Evolutionary conservation across 371 early-diverging fungal genomes (phyloP).

Genomic region (Mucor saturninus): DNA sequence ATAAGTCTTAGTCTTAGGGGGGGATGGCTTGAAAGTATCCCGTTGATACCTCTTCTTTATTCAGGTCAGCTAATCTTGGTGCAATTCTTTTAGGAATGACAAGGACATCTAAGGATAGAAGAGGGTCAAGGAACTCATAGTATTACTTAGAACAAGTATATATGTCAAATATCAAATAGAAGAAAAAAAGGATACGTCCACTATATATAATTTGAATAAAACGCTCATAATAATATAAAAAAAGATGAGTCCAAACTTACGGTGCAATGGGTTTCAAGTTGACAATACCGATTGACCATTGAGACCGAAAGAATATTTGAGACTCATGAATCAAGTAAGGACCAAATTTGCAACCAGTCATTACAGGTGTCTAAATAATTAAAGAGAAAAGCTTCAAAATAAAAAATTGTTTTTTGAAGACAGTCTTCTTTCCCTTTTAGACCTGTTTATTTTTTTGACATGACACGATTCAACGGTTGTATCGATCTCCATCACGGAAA

Average conservation of each 20-base stretch:
- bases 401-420: background rate
- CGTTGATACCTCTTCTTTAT: conserved; percentile 61
- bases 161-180: conserved; percentile 8
- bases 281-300: conserved; percentile 77
- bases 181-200: conserved; percentile 40
- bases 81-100: conserved; percentile 74
- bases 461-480: conserved; percentile 89
- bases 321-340: conserved; percentile 65
- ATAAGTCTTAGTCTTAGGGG: too few relatives aligned
- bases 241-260: conserved; percentile 32
- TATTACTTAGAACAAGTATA: background rate
- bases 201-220: conserved; percentile 1
- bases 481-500: conserved; percentile 96
- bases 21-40: background rate
- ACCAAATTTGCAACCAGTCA: conserved; percentile 58
- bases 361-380: background rate
- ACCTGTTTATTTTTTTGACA: conserved; percentile 8
- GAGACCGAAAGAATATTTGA: conserved; percentile 76
- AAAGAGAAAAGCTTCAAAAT: background rate
- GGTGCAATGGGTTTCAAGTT: conserved; percentile 89
- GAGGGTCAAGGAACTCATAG: background rate
- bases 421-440: conserved; percentile 7
- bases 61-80: conserved; percentile 74
- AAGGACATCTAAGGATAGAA: conserved; percentile 72
- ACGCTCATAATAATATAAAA: background rate